phyloP scores from a whole-genome alignment of 768 basidiomycete genomes.

The Xerocomellus amylosporus region DNA sequence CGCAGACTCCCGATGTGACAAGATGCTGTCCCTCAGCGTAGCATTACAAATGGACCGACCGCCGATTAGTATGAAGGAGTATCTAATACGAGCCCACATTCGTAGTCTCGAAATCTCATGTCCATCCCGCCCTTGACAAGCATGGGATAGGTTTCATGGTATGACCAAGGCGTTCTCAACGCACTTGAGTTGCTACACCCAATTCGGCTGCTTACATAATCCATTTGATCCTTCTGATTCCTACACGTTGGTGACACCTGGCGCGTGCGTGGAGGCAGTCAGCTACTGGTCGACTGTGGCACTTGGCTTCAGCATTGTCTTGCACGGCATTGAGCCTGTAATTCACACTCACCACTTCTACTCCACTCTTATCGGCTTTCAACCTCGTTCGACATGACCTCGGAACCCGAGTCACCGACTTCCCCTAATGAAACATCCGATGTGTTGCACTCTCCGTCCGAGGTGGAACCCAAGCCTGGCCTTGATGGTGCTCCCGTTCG shows the following conservation, averaged over 20 bases:
- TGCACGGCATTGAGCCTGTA: constrained; percentile 1
- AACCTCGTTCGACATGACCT: constrained; percentile 14
- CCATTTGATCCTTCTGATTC: not conserved
- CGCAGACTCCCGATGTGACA: not conserved
- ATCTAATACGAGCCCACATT: not conserved
- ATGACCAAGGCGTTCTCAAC: not conserved
- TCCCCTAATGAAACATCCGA: constrained; percentile 67
- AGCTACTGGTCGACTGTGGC: not conserved
- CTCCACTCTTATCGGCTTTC: not conserved
- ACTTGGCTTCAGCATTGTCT: not conserved
- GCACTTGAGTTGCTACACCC: constrained; percentile 10
- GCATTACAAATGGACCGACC: not conserved
- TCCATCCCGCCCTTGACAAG: not conserved
- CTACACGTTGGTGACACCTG: not conserved
- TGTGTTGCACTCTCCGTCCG: constrained; percentile 41
- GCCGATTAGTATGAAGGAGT: not conserved
- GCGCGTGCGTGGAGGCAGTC: constrained; percentile 10
- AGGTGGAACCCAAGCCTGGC: constrained; percentile 70
- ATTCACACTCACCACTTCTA: not conserved
- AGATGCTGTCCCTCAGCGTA: not conserved
- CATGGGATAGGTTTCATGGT: constrained; percentile 8
- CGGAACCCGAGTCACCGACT: constrained; percentile 28
- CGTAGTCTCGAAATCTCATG: not conserved
- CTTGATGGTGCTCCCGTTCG: constrained; percentile 72
- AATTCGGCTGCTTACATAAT: constrained; percentile 11